Evolutionary conservation across 352 stramenopile genomes (phyloP).

Genomic region (Aphanomyces stellatus): DNA sequence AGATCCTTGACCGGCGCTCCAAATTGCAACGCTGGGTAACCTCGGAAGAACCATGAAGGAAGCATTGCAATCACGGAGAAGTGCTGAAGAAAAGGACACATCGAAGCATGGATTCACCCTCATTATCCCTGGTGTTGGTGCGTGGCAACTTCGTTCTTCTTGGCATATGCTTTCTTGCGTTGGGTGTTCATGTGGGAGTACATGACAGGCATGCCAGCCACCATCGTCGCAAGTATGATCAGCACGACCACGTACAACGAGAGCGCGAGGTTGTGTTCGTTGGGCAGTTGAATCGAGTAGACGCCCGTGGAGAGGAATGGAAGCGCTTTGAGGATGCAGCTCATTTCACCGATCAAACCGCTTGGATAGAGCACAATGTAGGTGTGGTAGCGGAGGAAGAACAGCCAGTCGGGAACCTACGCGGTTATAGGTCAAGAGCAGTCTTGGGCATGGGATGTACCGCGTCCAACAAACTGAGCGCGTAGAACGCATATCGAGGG

Average conservation of each 20-base stretch:
- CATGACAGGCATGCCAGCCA: too few relatives aligned
- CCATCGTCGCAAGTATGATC: conserved; percentile 52
- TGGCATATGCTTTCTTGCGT: conserved; percentile 74
- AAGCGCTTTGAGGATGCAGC: conserved; percentile 67
- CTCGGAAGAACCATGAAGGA: too few relatives aligned
- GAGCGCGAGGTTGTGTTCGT: conserved; percentile 64
- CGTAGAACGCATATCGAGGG: conserved; percentile 97
- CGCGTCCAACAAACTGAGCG: conserved; percentile 88
- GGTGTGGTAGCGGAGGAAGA: conserved; percentile 96
- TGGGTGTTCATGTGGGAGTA: conserved; percentile 71
- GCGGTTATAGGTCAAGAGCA: too few relatives aligned
- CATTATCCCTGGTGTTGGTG: too few relatives aligned
- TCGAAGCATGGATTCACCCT: too few relatives aligned
- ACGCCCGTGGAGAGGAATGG: conserved; percentile 44
- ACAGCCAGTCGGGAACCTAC: conserved; percentile 87
- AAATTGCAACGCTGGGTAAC: too few relatives aligned
- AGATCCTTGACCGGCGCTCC: too few relatives aligned
- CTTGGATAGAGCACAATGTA: conserved; percentile 98
- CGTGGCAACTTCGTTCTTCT: conserved; percentile 57
- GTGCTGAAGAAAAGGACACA: too few relatives aligned
- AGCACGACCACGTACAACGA: conserved; percentile 67
- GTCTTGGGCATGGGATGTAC: conserved; percentile 1
- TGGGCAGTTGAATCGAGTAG: conserved; percentile 65
- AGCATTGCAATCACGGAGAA: too few relatives aligned
- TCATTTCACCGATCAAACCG: conserved; percentile 81